Conservation (phyloP, 306 rosid species). For the Abrus precatorius region DNA sequence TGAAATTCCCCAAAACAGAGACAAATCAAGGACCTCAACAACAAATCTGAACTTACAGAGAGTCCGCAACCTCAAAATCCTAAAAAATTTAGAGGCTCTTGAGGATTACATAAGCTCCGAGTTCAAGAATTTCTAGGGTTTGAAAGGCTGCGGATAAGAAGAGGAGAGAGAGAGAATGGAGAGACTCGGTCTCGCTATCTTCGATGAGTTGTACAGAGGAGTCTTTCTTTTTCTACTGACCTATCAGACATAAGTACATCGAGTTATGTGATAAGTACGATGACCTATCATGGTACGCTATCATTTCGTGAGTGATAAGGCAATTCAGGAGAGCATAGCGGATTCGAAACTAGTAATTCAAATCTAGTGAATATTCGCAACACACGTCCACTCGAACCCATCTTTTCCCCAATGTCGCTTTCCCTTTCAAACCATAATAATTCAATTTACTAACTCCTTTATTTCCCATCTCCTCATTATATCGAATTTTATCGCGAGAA, state of each 20-base stretch:
- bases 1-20: slow-evolving; percentile 41
- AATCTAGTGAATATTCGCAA: slow-evolving; percentile 75
- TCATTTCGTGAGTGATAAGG: slow-evolving; percentile 46
- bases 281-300: rapidly evolving
- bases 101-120: slow-evolving; percentile 46
- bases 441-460: neutral
- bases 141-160: slow-evolving; percentile 60
- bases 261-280: rapidly evolving
- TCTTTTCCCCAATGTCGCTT: slow-evolving; percentile 59
- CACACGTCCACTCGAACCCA: slow-evolving; percentile 74
- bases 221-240: slow-evolving; percentile 64
- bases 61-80: slow-evolving; percentile 53
- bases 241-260: slow-evolving; percentile 40
- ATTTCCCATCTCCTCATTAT: neutral
- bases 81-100: slow-evolving; percentile 35
- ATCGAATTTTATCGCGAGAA: slow-evolving; percentile 35
- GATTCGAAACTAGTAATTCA: slow-evolving; percentile 73
- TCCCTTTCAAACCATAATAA: slow-evolving; percentile 44
- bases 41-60: slow-evolving; percentile 47
- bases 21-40: slow-evolving; percentile 27
- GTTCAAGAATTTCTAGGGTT: slow-evolving; percentile 73
- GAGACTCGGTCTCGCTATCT: slow-evolving; percentile 76
- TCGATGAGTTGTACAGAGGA: slow-evolving; percentile 68
- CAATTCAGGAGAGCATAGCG: slow-evolving; percentile 23
- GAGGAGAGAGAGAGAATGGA: slow-evolving; percentile 40